Base-by-base conservation (phyloP, 768 basidiomycete species). In the Pisolithus tinctorius region DNA sequence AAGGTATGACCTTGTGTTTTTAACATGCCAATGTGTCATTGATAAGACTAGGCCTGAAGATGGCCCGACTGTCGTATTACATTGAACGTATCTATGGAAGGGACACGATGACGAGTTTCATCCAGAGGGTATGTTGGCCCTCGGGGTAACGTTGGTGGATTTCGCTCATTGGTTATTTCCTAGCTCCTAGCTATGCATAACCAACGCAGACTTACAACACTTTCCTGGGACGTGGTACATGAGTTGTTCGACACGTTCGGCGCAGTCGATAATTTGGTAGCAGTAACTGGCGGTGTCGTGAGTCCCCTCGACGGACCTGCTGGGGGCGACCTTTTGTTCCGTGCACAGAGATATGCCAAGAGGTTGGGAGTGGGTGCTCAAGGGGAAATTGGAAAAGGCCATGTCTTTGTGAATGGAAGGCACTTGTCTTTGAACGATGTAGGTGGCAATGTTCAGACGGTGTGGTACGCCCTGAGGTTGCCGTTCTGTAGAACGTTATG, bases 371-470 rank as follows among this genome's bases (percentile, higher is more conserved):
- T 80, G 3, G 74, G 71, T 0, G 47, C 70, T 16, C 52, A 42
- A 6, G 64, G 64, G 2, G 51, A 64, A 9, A 63, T 71, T 1
- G 59, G 71, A 0, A 65, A 65, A 2, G 93, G 92, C 0, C 83
- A 88, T 56, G 82, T 76, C 4, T 95, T 97, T 66, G 74, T 95
- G 61, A 95, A 97, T 59, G 94, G 94, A n/a, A 92, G 84, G 60
- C 78, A 87, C 63, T 74, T 82, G 47, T 66, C 77, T 11, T 64
- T 91, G 45, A 76, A 79, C 55, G 86, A 86, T 48, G 91, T 89
- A 58, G 58, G 83, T 71, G 20, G 30, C 34, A n/a, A 37, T 30
- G 30, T 16, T 31, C 14, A 9, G n/a, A 25, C 4, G 6, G 17
- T n/a, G 6, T 37, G 36, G 25, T 14, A 4, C 8, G 3, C 17